These are phyloP conservation scores for Echites panduratus DNA, from an alignment of 257 asterid species.

Conservation along the genomic window DNA sequence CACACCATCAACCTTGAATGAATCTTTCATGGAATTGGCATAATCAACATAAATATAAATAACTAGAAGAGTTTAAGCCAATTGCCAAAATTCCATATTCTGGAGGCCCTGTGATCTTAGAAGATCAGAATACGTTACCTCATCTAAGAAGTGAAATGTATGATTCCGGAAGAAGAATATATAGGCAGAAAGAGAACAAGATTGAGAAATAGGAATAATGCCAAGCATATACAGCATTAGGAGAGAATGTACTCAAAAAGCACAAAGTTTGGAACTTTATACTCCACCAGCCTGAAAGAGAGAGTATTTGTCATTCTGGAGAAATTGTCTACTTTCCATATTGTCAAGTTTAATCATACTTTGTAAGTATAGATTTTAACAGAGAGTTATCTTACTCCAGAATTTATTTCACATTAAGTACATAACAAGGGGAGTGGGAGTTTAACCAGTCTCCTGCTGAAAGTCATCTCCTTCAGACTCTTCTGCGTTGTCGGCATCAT, in stretches of 20 bases:
- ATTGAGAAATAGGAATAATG: neutral
- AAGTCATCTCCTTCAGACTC: slow-evolving; percentile 95
- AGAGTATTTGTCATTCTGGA: neutral
- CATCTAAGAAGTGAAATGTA: neutral
- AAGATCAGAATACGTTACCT: neutral
- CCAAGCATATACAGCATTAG: neutral
- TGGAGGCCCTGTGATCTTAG: neutral
- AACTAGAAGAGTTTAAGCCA: neutral
- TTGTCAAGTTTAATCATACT: neutral
- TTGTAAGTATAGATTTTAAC: neutral
- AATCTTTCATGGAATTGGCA: neutral
- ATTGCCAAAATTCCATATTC: neutral
- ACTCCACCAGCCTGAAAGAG: neutral
- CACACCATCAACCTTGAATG: neutral
- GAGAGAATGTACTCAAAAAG: neutral
- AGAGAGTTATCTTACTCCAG: neutral
- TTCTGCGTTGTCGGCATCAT: slow-evolving; percentile 82
- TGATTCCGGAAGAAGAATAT: neutral
- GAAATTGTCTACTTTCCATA: neutral
- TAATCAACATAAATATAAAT: neutral
- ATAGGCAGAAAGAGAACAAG: neutral
- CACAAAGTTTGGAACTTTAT: neutral
- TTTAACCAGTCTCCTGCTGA: slow-evolving; percentile 87
- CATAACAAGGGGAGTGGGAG: neutral
- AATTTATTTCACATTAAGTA: neutral